Conservation (phyloP, 1,284 basidiomycete species). For the Sparassis latifolia region DNA sequence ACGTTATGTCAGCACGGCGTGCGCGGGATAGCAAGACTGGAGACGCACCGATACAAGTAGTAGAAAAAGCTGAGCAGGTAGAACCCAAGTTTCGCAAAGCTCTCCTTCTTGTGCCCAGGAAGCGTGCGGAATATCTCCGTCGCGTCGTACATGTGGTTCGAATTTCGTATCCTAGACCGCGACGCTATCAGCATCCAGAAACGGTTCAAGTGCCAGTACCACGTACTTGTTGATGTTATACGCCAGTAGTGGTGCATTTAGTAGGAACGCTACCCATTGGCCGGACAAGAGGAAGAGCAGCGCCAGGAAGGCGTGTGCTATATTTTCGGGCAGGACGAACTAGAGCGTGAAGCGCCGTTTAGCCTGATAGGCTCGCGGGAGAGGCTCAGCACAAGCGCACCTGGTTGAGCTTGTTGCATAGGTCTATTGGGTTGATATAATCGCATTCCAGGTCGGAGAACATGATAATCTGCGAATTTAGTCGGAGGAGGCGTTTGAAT, state of each 20-base stretch:
- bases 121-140: slow-evolving; percentile 98
- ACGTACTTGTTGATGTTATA: slow-evolving; percentile 95
- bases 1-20: slow-evolving; percentile 30
- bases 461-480: slow-evolving; percentile 88
- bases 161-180: slow-evolving; percentile 74
- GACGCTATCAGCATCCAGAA: neutral
- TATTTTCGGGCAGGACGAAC: slow-evolving; percentile 98
- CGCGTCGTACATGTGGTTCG: slow-evolving; percentile 98
- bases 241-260: slow-evolving; percentile 87
- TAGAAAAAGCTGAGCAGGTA: slow-evolving; percentile 95
- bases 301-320: slow-evolving; percentile 88
- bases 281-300: slow-evolving; percentile 87
- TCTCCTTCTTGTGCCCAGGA: slow-evolving; percentile 93
- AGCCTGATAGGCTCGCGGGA: neutral
- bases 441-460: slow-evolving; percentile 98
- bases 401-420: slow-evolving; percentile 99
- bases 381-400: slow-evolving; percentile 35
- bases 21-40: slow-evolving; percentile 19
- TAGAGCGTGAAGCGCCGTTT: slow-evolving; percentile 27
- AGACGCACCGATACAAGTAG: slow-evolving; percentile 85
- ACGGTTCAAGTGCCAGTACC: too few species aligned
- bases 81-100: slow-evolving; percentile 94
- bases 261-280: slow-evolving; percentile 91
- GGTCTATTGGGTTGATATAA: slow-evolving; percentile 99
- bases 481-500: neutral